Percentiles rank a stretch among this genome's conserved stretches.
phyloP scores from a whole-genome alignment of 768 basidiomycete species.

The Suillus placidus region DNA sequence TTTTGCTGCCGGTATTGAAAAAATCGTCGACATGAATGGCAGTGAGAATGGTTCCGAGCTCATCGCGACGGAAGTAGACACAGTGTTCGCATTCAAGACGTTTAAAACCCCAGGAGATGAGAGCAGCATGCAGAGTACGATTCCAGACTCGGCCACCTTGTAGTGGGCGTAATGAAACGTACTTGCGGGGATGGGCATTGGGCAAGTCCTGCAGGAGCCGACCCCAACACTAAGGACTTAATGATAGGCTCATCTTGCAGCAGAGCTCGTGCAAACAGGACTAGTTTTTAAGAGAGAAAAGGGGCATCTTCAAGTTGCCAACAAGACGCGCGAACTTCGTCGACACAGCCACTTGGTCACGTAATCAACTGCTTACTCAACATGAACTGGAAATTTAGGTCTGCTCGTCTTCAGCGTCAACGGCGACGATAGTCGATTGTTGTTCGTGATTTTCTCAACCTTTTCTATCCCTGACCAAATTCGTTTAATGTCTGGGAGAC shows the following conservation, averaged over 20 bases:
- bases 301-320: no score
- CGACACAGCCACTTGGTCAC: not conserved
- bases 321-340: no score
- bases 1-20: no score
- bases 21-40: no score
- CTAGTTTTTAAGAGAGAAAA: not conserved
- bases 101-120: no score
- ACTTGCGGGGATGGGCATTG: not conserved
- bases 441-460: not conserved
- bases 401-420: constrained; percentile 5
- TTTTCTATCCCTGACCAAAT: not conserved
- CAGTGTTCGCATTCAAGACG: no score
- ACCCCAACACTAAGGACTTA: not conserved
- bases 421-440: constrained; percentile 7
- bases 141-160: no score
- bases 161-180: no score
- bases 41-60: no score
- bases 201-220: not conserved
- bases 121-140: no score
- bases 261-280: not conserved
- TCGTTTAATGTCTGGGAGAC: constrained; percentile 40
- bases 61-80: no score
- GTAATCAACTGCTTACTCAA: constrained; percentile 1
- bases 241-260: not conserved
- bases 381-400: constrained; percentile 4